These are phyloP conservation scores for Phlebiopsis gigantea DNA, from an alignment of 768 basidiomycete species.

Conservation along the genomic window DNA sequence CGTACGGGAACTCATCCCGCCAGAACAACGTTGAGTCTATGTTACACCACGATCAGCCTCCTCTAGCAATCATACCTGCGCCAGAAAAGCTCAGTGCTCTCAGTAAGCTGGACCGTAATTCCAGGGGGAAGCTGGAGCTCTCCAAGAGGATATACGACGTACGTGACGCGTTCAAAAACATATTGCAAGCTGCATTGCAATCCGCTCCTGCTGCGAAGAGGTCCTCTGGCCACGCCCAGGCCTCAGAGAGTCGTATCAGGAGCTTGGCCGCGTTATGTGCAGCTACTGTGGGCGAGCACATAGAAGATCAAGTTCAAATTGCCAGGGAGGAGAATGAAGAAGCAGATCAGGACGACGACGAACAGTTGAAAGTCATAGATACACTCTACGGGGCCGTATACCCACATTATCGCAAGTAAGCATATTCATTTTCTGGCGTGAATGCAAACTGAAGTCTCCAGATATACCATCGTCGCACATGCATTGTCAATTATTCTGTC, in stretches of 20 bases:
- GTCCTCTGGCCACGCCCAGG: neutral
- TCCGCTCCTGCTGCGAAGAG: conserved; percentile 11
- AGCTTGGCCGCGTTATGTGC: conserved; percentile 44
- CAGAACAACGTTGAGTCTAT: neutral
- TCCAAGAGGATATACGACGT: conserved; percentile 47
- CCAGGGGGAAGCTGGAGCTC: conserved; percentile 34
- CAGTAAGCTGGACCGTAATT: conserved; percentile 29
- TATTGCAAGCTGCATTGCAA: conserved; percentile 33
- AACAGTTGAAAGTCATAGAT: conserved; percentile 27
- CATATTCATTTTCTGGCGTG: neutral
- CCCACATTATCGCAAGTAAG: conserved; percentile 45
- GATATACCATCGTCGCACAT: conserved; percentile 47
- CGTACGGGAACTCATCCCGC: conserved; percentile 4
- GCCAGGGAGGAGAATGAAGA: conserved; percentile 23
- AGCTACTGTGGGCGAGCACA: conserved; percentile 39
- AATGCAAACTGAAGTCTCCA: conserved; percentile 17
- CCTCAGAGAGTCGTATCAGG: conserved; percentile 1
- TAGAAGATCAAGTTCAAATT: conserved; percentile 29
- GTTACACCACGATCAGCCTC: neutral
- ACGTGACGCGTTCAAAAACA: conserved; percentile 49
- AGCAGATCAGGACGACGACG: conserved; percentile 13
- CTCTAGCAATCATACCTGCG: conserved; percentile 34
- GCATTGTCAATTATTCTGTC: conserved; percentile 44
- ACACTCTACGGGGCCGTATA: conserved; percentile 50
- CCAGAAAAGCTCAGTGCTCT: conserved; percentile 30